A percentile compares a stretch with the other conserved stretches of the same genome.
phyloP scores from a whole-genome alignment of 768 basidiomycete genomes.

The Pleurotus pulmonarius region DNA sequence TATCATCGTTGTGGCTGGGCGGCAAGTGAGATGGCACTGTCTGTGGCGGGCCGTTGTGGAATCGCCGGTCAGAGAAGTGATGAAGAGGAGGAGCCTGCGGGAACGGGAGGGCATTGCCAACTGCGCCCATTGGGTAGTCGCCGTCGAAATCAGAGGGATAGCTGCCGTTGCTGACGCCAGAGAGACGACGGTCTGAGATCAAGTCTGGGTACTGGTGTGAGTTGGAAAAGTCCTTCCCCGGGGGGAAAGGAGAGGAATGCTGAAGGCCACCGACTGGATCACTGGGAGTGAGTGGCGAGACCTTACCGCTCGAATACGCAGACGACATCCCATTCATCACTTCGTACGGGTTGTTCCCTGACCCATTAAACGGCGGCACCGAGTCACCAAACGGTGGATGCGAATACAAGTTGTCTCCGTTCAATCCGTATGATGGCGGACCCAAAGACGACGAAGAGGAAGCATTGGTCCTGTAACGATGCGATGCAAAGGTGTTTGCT shows the following conservation, averaged over 20 bases:
- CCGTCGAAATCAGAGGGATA: conserved; percentile 63
- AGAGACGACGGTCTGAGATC: conserved; percentile 55
- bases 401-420: conserved; percentile 55
- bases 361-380: conserved; percentile 51
- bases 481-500: conserved; percentile 41
- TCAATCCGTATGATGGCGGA: conserved; percentile 46
- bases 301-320: conserved; percentile 69
- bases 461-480: conserved; percentile 69
- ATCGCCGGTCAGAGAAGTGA: conserved; percentile 61
- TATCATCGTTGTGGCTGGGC: conserved; percentile 46
- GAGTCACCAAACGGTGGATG: conserved; percentile 59
- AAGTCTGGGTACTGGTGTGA: conserved; percentile 55
- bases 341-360: conserved; percentile 53
- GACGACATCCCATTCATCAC: conserved; percentile 56
- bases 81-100: conserved; percentile 43
- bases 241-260: conserved; percentile 49
- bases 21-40: conserved; percentile 48
- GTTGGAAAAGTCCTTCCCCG: conserved; percentile 52
- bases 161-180: conserved; percentile 36
- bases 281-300: conserved; percentile 69
- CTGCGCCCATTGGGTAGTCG: conserved; percentile 52
- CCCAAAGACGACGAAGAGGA: conserved; percentile 68
- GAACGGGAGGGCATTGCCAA: conserved; percentile 45
- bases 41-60: conserved; percentile 37
- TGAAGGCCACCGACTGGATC: conserved; percentile 60